Evolutionary conservation across 345 rosid genomes (phyloP), one percentile per base, ranked within the genome.

Genomic region (Linum trigynum): DNA sequence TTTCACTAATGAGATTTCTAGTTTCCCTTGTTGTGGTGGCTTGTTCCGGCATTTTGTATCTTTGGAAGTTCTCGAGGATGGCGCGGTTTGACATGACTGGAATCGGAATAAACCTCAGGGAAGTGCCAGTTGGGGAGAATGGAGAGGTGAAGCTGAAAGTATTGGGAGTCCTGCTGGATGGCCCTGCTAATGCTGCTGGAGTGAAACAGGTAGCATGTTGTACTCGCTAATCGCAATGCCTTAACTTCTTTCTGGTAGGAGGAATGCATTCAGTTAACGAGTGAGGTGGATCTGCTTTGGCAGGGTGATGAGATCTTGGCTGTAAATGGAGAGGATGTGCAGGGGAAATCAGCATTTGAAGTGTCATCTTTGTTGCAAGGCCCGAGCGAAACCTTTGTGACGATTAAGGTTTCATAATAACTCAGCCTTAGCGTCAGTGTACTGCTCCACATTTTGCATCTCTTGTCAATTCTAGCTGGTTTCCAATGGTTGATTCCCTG

Each of bases 361-460:
- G 94, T 83, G 39, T 90, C 94, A 63, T 92, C 98, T 58, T 78
- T 90, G 84, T 73, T 92, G 64, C 98, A 86, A 80, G 98, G 98
- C 67, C 98, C 97, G 39, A 85, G 78, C 71, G 94, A 89, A 80
- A 87, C 98, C 63, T 81, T 62, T 66, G 98, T 90, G 66, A 81
- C 77, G n/a, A 77, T 92, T 64, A 80, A 87, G 97, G 97, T 92
- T 69, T 63, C 61, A 36, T 36, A 59, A 42, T 57, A 67, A 5
- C 32, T 23, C 4, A 48, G 68, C 55, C 53, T n/a, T 55, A 17
- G 39, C 42, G 38, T 53, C 37, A 10, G 23, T 35, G 3, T 48
- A 9, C 53, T 48, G 53, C 14, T 48, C 53, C 14, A 43, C 32
- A 23, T 23, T 23, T 23, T 23, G 50, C 53, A 9, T 7, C 14